Percentiles rank a stretch among this genome's conserved stretches.
Conservation (phyloP, 2,329 filamentous ascomycete species). For the Fusarium sarcochroum region DNA sequence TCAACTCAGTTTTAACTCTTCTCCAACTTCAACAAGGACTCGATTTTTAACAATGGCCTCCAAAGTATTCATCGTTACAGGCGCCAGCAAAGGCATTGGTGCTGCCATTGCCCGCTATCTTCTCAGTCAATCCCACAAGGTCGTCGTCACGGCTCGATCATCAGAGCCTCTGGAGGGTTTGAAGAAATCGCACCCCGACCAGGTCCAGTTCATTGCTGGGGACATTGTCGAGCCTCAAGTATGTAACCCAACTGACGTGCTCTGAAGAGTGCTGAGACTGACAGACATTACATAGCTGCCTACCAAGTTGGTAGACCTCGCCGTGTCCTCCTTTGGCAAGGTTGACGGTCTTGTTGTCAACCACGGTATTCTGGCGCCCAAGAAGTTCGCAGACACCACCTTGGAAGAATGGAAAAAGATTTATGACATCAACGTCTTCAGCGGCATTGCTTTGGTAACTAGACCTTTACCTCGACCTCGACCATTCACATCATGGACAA, state of each 20-base stretch:
- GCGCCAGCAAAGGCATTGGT: constrained; percentile 74
- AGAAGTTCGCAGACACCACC: constrained; percentile 77
- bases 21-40: neutral
- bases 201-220: constrained; percentile 69
- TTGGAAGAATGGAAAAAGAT: constrained; percentile 79
- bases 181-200: constrained; percentile 62
- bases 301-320: constrained; percentile 73
- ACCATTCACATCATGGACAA: neutral
- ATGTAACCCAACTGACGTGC: neutral
- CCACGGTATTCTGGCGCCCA: constrained; percentile 85
- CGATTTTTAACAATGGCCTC: constrained; percentile 57
- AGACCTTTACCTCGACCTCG: constrained; percentile 2
- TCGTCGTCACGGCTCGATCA: constrained; percentile 71
- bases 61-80: constrained; percentile 79
- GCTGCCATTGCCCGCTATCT: constrained; percentile 68
- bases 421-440: constrained; percentile 92
- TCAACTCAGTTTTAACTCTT: constrained; percentile 7
- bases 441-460: constrained; percentile 80
- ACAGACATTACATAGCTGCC: constrained; percentile 61
- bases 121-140: constrained; percentile 67
- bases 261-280: neutral
- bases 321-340: constrained; percentile 76
- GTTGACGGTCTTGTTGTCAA: constrained; percentile 90
- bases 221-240: constrained; percentile 67
- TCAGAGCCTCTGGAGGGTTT: constrained; percentile 63